phyloP scores from a whole-genome alignment of 495 filamentous ascomycete genomes.

The Hyphodiscus hymeniophilus region DNA sequence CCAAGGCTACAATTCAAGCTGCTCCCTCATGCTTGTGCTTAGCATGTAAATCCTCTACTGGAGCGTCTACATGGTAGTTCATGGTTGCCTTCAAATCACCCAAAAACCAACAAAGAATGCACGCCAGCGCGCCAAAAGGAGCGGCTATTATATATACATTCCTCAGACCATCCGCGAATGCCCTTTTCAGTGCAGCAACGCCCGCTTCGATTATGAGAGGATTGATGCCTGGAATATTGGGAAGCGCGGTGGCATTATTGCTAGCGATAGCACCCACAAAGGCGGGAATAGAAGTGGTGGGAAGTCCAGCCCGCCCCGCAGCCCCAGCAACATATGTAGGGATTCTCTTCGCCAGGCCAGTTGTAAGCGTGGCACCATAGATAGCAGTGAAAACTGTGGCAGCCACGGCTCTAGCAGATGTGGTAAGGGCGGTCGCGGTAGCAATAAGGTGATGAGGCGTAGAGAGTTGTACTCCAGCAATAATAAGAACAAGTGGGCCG shows the following conservation, averaged over 20 bases:
- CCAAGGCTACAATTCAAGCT: too few relatives aligned
- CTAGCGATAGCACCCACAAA: conserved; percentile 17
- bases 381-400: conserved; percentile 24
- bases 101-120: conserved; percentile 1
- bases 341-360: neutral
- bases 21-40: neutral
- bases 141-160: neutral
- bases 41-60: conserved; percentile 3
- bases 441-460: conserved; percentile 26
- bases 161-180: neutral
- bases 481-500: conserved; percentile 20
- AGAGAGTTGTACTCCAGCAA: conserved; percentile 25
- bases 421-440: conserved; percentile 24
- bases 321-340: conserved; percentile 14
- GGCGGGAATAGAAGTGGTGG: conserved; percentile 2
- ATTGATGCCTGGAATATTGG: conserved; percentile 10
- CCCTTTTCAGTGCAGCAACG: conserved; percentile 9
- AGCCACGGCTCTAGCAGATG: conserved; percentile 22
- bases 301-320: conserved; percentile 13
- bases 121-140: neutral
- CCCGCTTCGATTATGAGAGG: conserved; percentile 16
- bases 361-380: conserved; percentile 21
- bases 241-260: conserved; percentile 9
- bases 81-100: neutral
- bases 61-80: conserved; percentile 3